Base-by-base conservation (phyloP, 805 yeast genomes). In the Yarrowia keelungensis region DNA sequence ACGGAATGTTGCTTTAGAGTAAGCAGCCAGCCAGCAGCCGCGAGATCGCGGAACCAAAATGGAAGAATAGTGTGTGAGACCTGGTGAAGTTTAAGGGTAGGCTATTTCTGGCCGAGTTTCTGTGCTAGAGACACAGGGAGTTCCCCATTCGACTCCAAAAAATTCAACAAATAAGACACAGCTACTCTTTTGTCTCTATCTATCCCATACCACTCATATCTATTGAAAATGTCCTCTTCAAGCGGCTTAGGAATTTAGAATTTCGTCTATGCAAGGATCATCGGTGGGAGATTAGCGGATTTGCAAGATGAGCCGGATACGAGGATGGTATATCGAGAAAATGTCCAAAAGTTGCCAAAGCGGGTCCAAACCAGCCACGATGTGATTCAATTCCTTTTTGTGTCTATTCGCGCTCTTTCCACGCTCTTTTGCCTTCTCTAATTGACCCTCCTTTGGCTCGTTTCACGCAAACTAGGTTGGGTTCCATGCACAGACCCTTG, bases 401-500 rank as follows among this genome's bases (percentile, higher is more conserved):
- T 26, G 19, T 19, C 19, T 19, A 19, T 19, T 19, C 19, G 19
- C 19, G 19, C 19, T 19, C 19, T 19, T 19, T 19, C 19, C 19
- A 19, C 19, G 16, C 46, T 26, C 7, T 26, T 26, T 26, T 26
- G 4, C 7, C 32, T 5, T 26, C 32, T 26, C 32, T 26, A 26
- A 26, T 26, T 26, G 32, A 26, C 32, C 32, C 46, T 19, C 46
- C 12, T 42, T 10, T 11, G 9, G 9, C 19, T 4, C 15, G 49
- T 45, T 22, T 45, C 49, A 45, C 49, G 3, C 46, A 9, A 4
- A 22, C 50, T 10, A 5, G 35, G 35, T 46, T 50, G 41, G 58
- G 59, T 53, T 53, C 59, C 36, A 39, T 53, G 59, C 59, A 53
- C 45, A 53, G 59, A 53, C 59, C 59, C 45, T 53, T 22, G 59